Percentiles rank a stretch among this genome's conserved stretches.
These are phyloP conservation scores for Rhododendron vialii DNA, from an alignment of 148 eudicot genomes.

Conservation along the genomic window DNA sequence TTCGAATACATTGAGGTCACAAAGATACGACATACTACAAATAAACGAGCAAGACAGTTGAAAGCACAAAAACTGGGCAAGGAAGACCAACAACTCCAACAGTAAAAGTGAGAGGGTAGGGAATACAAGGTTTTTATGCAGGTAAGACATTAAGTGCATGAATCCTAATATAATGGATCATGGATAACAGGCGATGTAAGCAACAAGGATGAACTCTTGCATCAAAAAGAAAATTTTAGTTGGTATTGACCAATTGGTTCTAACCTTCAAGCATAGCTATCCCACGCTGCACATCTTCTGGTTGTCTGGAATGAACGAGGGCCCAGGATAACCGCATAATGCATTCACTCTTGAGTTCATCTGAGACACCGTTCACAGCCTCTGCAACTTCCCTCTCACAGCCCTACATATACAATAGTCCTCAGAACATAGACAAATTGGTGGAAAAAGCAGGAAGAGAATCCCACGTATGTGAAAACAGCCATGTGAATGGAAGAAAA, in stretches of 20 bases:
- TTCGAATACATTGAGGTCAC: not conserved
- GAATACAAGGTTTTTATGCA: not conserved
- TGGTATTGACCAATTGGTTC: not conserved
- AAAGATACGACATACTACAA: not conserved
- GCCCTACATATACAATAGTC: constrained; percentile 28
- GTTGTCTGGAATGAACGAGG: constrained; percentile 67
- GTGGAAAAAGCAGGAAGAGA: not conserved
- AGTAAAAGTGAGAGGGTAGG: not conserved
- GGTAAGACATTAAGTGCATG: not conserved
- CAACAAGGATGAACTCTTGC: not conserved
- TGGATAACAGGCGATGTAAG: not conserved
- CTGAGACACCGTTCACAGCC: constrained; percentile 46
- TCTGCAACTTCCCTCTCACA: constrained; percentile 78
- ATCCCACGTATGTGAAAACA: not conserved
- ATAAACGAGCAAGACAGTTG: not conserved
- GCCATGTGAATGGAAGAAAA: not conserved
- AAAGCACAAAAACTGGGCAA: not conserved
- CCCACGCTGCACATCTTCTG: constrained; percentile 83
- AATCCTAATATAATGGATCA: not conserved
- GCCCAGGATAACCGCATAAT: constrained; percentile 87
- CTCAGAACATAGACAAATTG: not conserved
- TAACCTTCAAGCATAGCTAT: constrained; percentile 95
- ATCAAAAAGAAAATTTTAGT: not conserved
- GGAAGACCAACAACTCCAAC: not conserved
- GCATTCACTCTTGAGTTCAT: constrained; percentile 50